These are phyloP conservation scores for Curvularia sp. DNA, from an alignment of 2,329 filamentous ascomycete species.

Conservation along the genomic window DNA sequence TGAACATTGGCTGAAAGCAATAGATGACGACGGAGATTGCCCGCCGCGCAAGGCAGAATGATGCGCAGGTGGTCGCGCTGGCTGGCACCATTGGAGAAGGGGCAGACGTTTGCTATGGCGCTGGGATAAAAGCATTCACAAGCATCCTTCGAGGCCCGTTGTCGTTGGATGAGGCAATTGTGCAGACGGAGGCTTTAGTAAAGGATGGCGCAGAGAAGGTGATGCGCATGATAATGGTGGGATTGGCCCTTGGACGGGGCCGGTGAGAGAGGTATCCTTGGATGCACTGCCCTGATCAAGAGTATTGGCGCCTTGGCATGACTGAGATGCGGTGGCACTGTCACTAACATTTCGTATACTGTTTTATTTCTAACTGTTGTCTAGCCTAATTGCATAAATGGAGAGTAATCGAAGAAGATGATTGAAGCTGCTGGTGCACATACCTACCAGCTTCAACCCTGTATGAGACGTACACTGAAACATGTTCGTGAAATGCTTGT, in stretches of 20 bases:
- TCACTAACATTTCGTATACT: not conserved
- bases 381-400: not conserved
- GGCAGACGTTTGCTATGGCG: conserved; percentile 37
- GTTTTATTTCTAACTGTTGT: not conserved
- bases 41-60: conserved; percentile 55
- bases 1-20: conserved; percentile 3
- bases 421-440: too few relatives aligned
- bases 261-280: conserved; percentile 7
- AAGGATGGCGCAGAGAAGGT: conserved; percentile 50
- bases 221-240: conserved; percentile 50
- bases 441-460: not conserved
- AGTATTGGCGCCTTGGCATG: conserved; percentile 13
- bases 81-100: conserved; percentile 43
- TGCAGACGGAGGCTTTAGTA: conserved; percentile 45
- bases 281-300: conserved; percentile 13
- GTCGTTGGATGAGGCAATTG: conserved; percentile 47
- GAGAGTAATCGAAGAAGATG: too few relatives aligned
- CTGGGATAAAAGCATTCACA: conserved; percentile 48
- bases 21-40: conserved; percentile 63
- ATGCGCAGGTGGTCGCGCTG: conserved; percentile 56
- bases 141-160: conserved; percentile 47
- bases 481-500: too few relatives aligned
- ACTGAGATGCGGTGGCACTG: not conserved
- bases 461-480: too few relatives aligned
- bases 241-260: conserved; percentile 34